phyloP scores from a whole-genome alignment of 345 rosid genomes.

The Dimocarpus longan region DNA sequence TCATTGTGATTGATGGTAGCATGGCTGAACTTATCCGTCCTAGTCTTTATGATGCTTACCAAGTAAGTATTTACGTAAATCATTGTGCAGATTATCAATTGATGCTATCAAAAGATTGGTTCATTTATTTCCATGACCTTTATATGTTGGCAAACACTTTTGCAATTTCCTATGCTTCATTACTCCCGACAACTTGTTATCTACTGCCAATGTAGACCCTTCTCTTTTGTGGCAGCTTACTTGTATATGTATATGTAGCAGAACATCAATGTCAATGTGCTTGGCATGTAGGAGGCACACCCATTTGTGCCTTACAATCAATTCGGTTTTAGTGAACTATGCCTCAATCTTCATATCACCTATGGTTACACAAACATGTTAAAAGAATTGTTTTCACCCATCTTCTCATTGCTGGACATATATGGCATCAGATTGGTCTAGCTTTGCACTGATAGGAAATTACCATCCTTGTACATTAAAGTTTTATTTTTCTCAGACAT shows the following conservation, averaged over 20 bases:
- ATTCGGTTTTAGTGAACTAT: neutral
- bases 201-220: neutral
- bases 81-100: slow-evolving; percentile 10
- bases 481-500: neutral
- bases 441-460: neutral
- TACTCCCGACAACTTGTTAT: neutral
- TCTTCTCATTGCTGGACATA: neutral
- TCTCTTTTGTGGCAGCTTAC: neutral
- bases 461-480: neutral
- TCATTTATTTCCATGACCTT: neutral
- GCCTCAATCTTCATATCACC: neutral
- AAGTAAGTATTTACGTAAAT: slow-evolving; percentile 48
- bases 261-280: slow-evolving; percentile 3
- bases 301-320: neutral
- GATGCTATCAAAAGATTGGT: neutral
- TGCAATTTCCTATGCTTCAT: neutral
- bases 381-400: neutral
- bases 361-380: neutral
- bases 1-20: slow-evolving; percentile 95
- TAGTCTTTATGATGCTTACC: slow-evolving; percentile 96
- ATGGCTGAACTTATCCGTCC: slow-evolving; percentile 99
- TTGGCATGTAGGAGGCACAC: neutral
- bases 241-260: neutral
- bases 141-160: neutral
- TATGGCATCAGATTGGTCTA: neutral